A percentile compares a stretch with the other conserved stretches of the same genome.
These are phyloP conservation scores for Ceriops decandra DNA, from an alignment of 345 rosid species.

Conservation along the genomic window DNA sequence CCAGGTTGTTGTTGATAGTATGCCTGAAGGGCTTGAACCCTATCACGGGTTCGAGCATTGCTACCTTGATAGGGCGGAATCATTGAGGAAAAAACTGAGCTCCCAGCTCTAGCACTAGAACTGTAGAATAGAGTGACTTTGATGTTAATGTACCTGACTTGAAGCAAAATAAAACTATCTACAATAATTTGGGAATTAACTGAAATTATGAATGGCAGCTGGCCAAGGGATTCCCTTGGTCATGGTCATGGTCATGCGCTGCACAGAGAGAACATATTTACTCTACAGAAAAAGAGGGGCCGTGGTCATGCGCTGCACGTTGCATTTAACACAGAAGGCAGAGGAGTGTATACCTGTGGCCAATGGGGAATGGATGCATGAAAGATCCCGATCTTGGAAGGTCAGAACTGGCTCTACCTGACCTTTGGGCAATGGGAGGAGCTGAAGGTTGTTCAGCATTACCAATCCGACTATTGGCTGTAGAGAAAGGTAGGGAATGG, in stretches of 20 bases:
- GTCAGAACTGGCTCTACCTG: constrained; percentile 57
- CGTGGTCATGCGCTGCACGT: neutral
- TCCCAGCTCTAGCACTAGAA: constrained; percentile 63
- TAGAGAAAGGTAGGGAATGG: constrained; percentile 63
- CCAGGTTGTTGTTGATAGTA: constrained; percentile 83
- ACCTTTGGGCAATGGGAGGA: constrained; percentile 54
- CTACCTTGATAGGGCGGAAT: constrained; percentile 86
- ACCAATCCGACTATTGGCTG: constrained; percentile 48
- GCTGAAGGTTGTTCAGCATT: constrained; percentile 56
- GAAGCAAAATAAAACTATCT: neutral
- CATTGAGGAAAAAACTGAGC: constrained; percentile 60
- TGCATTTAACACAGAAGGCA: neutral
- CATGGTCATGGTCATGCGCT: too few relatives aligned
- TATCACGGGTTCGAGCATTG: constrained; percentile 75
- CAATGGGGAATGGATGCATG: constrained; percentile 67
- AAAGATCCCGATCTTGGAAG: constrained; percentile 68
- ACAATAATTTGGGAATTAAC: too few relatives aligned
- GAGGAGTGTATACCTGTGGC: constrained; percentile 59
- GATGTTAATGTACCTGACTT: neutral
- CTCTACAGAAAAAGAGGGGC: neutral
- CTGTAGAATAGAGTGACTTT: constrained; percentile 28
- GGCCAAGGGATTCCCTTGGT: neutral
- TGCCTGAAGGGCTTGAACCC: constrained; percentile 92
- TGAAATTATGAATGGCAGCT: too few relatives aligned
- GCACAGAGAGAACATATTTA: neutral